Evolutionary conservation across 495 filamentous ascomycete species (phyloP).

Genomic region (Talaromyces borbonicus): DNA sequence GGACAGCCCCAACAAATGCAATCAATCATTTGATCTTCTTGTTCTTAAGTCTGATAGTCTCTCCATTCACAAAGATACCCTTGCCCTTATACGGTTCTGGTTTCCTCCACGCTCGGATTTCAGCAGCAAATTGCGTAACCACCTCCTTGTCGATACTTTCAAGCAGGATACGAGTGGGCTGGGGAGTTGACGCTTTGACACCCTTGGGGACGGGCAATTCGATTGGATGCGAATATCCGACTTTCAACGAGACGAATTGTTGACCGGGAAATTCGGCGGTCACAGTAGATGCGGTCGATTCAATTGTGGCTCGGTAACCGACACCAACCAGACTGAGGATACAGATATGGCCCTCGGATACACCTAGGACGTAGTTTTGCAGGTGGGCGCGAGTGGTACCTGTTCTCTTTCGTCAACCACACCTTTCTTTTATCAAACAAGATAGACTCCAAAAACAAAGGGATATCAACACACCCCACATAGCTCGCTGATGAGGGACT

Average conservation of each 20-base stretch:
- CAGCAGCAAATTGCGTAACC: conserved; percentile 82
- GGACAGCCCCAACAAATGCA: conserved; percentile 13
- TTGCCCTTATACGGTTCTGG: conserved; percentile 99
- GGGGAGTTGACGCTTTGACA: conserved; percentile 78
- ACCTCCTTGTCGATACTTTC: conserved; percentile 78
- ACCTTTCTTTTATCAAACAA: too few relatives aligned
- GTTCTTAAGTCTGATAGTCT: conserved; percentile 94
- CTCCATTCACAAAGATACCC: conserved; percentile 94
- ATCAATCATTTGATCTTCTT: conserved; percentile 88
- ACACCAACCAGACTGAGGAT: conserved; percentile 93
- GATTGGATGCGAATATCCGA: conserved; percentile 91
- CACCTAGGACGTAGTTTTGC: conserved; percentile 80
- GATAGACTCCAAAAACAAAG: too few relatives aligned
- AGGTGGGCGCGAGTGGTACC: conserved; percentile 84
- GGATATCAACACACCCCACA: conserved; percentile 73
- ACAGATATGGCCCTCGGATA: conserved; percentile 91
- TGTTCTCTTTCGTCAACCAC: conserved; percentile 23
- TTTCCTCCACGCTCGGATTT: conserved; percentile 75
- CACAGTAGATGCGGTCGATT: conserved; percentile 59
- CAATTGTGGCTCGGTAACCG: conserved; percentile 84
- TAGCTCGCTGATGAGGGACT: conserved; percentile 71
- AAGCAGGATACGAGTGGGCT: conserved; percentile 87
- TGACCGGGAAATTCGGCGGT: conserved; percentile 64
- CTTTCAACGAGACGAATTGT: conserved; percentile 81
- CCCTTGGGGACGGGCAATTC: conserved; percentile 75